Percentiles rank a stretch among this genome's conserved stretches.
phyloP scores from a whole-genome alignment of 805 yeast genomes.

The Candida maris region DNA sequence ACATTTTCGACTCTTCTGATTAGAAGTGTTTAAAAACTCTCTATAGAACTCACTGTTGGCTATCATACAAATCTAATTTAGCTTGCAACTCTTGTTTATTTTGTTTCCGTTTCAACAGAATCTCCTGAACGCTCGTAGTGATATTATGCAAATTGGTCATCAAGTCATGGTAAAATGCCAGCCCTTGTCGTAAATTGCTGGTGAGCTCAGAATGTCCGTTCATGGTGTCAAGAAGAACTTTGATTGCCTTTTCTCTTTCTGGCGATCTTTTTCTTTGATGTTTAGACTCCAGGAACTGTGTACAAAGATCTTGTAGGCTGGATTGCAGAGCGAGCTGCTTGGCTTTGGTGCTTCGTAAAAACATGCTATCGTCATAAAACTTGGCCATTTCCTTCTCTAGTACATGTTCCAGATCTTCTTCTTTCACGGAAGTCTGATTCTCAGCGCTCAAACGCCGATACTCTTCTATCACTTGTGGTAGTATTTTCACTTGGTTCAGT shows the following conservation, averaged over 20 bases:
- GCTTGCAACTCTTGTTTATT: constrained; percentile 51
- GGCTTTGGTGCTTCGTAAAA: constrained; percentile 39
- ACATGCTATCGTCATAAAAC: constrained; percentile 49
- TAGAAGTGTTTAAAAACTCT: constrained; percentile 5
- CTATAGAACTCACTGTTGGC: neutral
- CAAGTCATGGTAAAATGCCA: constrained; percentile 66
- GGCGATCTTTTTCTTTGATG: constrained; percentile 30
- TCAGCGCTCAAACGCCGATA: constrained; percentile 28
- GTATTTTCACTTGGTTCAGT: constrained; percentile 42
- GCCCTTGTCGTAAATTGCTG: constrained; percentile 63
- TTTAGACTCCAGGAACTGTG: constrained; percentile 31
- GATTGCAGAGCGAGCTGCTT: constrained; percentile 32
- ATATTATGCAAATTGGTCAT: constrained; percentile 37
- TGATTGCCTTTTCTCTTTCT: constrained; percentile 48
- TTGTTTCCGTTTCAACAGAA: constrained; percentile 25
- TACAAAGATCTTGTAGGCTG: constrained; percentile 36
- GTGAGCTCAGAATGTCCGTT: constrained; percentile 52
- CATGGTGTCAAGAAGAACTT: constrained; percentile 47
- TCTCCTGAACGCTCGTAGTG: constrained; percentile 38
- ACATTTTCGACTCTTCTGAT: constrained; percentile 29
- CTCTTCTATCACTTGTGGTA: constrained; percentile 45
- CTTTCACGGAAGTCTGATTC: constrained; percentile 24
- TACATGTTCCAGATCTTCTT: constrained; percentile 33
- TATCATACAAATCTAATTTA: constrained; percentile 6
- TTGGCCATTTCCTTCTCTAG: constrained; percentile 41